A percentile compares a stretch with the other conserved stretches of the same genome.
These are phyloP conservation scores for Colletotrichum salicis DNA, from an alignment of 2,329 filamentous ascomycete species.

Conservation along the genomic window DNA sequence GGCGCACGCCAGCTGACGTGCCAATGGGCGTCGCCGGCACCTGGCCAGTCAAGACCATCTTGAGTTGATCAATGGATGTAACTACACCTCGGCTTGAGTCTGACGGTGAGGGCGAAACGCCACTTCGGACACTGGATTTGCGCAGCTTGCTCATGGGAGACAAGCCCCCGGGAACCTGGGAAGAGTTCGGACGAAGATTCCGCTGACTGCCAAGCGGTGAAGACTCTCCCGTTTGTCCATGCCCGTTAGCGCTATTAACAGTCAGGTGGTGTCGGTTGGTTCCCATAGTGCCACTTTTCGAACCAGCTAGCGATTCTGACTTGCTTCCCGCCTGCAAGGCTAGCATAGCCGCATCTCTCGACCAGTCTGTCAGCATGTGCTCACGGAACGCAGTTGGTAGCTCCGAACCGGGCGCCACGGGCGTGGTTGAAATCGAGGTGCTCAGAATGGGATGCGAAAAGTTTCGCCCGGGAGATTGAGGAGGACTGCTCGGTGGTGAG, in stretches of 20 bases:
- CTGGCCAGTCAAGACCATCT: constrained; percentile 68
- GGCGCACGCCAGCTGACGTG: constrained; percentile 53
- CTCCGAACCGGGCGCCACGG: constrained; percentile 57
- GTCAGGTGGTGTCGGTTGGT: constrained; percentile 66
- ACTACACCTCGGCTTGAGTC: constrained; percentile 61
- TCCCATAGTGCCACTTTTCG: constrained; percentile 70
- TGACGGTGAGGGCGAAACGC: constrained; percentile 56
- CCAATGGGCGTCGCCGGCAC: constrained; percentile 51
- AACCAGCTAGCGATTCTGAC: constrained; percentile 80
- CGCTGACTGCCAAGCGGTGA: constrained; percentile 64
- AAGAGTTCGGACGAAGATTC: constrained; percentile 61
- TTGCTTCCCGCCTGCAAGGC: constrained; percentile 76
- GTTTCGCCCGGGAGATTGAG: constrained; percentile 73
- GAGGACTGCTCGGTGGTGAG: constrained; percentile 76
- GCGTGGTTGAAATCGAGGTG: constrained; percentile 54
- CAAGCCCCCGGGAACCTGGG: constrained; percentile 43
- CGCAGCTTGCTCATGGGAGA: constrained; percentile 56
- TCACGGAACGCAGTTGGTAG: constrained; percentile 76
- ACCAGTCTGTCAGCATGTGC: constrained; percentile 84
- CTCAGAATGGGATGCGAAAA: constrained; percentile 71
- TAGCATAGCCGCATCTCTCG: constrained; percentile 76
- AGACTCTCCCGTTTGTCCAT: constrained; percentile 50
- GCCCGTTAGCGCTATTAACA: constrained; percentile 58
- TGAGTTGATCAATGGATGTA: constrained; percentile 72
- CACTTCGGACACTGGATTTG: constrained; percentile 66